Evolutionary conservation across 2,329 filamentous ascomycete species (phyloP).

Genomic region (Aurifilum marmelostoma): DNA sequence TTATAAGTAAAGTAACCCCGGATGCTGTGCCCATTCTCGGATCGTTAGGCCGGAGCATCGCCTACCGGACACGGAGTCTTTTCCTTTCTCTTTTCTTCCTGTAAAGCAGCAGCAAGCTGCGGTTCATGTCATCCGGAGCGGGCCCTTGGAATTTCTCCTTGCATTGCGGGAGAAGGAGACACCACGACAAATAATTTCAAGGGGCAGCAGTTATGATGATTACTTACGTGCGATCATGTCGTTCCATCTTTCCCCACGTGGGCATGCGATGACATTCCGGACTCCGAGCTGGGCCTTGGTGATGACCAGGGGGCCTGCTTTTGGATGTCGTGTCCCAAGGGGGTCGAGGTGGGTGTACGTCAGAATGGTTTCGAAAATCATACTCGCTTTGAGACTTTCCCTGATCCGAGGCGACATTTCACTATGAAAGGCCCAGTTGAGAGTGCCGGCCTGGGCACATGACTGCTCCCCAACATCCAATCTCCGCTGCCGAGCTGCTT

Average conservation of each 20-base stretch:
- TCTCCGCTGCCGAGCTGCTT: not conserved
- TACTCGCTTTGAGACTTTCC: no score
- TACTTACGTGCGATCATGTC: no score
- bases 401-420: not conserved
- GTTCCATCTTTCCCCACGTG: not conserved
- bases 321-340: not conserved
- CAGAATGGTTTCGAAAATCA: no score
- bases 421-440: not conserved
- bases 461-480: not conserved
- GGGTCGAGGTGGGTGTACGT: no score
- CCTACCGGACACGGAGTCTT: not conserved
- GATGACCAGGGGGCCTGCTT: not conserved
- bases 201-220: no score
- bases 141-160: not conserved
- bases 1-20: not conserved
- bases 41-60: not conserved
- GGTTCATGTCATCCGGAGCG: conserved; percentile 2
- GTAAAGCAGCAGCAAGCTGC: not conserved
- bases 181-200: no score
- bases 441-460: not conserved
- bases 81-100: no score
- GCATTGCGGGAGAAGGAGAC: not conserved
- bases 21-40: conserved; percentile 3
- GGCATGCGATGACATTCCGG: not conserved
- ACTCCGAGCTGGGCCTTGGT: not conserved